These are phyloP conservation scores for Coemansia sp. DNA, from an alignment of 192 early-diverging fungal genomes.

Conservation along the genomic window DNA sequence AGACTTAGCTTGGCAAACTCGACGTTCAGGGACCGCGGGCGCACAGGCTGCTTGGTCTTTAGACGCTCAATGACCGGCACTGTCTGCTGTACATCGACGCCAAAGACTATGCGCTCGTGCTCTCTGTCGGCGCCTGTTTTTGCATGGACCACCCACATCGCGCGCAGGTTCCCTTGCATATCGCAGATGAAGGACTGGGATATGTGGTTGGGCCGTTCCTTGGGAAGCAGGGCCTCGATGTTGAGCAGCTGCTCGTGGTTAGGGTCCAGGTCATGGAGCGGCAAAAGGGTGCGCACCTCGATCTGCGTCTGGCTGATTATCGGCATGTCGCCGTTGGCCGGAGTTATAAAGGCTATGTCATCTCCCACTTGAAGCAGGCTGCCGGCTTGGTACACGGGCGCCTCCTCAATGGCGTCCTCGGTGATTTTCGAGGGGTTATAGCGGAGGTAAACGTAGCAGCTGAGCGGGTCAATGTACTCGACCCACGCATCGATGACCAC, in stretches of 20 bases:
- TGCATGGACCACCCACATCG: neutral
- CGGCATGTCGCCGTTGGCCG: neutral
- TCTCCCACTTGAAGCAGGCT: neutral
- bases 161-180: slow-evolving; percentile 1
- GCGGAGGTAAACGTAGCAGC: slow-evolving; percentile 3
- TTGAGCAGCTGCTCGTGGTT: slow-evolving; percentile 5
- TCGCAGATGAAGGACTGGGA: slow-evolving; percentile 6
- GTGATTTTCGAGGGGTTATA: neutral
- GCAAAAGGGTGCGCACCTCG: slow-evolving; percentile 3
- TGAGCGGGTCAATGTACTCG: slow-evolving; percentile 73
- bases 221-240: slow-evolving; percentile 5
- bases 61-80: slow-evolving; percentile 2
- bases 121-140: neutral
- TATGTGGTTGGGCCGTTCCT: neutral
- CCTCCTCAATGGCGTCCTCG: neutral
- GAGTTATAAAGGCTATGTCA: neutral
- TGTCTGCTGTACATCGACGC: neutral
- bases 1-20: slow-evolving; percentile 11
- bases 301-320: slow-evolving; percentile 3
- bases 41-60: neutral
- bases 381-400: neutral
- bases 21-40: slow-evolving; percentile 8
- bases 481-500: slow-evolving; percentile 75
- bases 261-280: slow-evolving; percentile 7
- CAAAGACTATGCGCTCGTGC: neutral